Evolutionary conservation across 2,329 filamentous ascomycete species (phyloP).

Genomic region (Cladophialophora carrionii): DNA sequence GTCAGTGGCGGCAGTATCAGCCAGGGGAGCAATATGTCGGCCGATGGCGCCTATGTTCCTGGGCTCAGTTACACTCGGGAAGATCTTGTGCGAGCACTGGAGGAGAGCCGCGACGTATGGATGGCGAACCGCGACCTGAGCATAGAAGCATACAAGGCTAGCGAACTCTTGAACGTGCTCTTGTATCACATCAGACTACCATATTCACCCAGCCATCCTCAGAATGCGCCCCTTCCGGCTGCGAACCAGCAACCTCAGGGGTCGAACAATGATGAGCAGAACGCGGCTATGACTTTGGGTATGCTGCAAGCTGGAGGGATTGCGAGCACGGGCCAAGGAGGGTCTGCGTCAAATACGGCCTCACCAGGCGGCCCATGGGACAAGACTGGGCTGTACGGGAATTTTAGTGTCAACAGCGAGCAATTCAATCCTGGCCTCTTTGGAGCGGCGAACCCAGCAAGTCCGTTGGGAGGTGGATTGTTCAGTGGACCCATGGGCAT

Average conservation of each 20-base stretch:
- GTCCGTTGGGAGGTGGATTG: slow-evolving; percentile 58
- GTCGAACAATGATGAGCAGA: slow-evolving; percentile 62
- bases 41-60: slow-evolving; percentile 31
- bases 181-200: slow-evolving; percentile 68
- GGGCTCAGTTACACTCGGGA: slow-evolving; percentile 50
- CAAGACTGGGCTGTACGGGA: slow-evolving; percentile 32
- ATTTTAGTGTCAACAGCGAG: slow-evolving; percentile 12
- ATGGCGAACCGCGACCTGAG: slow-evolving; percentile 73
- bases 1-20: slow-evolving; percentile 36
- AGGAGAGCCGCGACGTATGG: slow-evolving; percentile 78
- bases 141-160: slow-evolving; percentile 89
- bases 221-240: slow-evolving; percentile 21
- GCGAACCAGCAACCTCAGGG: slow-evolving; percentile 19
- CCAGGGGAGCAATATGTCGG: slow-evolving; percentile 30
- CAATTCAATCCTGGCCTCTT: slow-evolving; percentile 30
- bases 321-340: slow-evolving; percentile 35
- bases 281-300: slow-evolving; percentile 70
- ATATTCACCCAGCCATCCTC: slow-evolving; percentile 36
- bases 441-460: slow-evolving; percentile 50
- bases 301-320: slow-evolving; percentile 57
- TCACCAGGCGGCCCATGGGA: slow-evolving; percentile 39
- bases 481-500: slow-evolving; percentile 60
- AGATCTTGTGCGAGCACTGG: slow-evolving; percentile 76
- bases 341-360: slow-evolving; percentile 42
- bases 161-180: slow-evolving; percentile 79